A percentile compares a stretch with the other conserved stretches of the same genome.
Evolutionary conservation across 2,329 filamentous ascomycete genomes (phyloP).

Genomic region (Zalaria obscura): DNA sequence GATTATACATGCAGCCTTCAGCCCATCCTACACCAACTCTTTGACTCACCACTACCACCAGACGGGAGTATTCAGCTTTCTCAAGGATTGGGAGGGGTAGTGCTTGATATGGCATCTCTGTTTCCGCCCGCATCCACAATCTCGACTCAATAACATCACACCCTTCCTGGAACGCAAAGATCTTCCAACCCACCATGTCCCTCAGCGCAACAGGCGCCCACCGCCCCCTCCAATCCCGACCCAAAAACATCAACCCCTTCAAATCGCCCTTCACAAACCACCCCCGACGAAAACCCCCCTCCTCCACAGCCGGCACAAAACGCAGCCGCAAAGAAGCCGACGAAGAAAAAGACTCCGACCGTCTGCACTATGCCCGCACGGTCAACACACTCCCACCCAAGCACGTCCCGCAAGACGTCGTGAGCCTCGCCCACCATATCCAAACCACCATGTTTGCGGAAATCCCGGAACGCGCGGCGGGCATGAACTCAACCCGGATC

Average conservation of each 20-base stretch:
- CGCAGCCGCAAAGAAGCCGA: conserved; percentile 3
- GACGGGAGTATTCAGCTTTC: too few species aligned
- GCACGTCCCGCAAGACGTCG: conserved; percentile 45
- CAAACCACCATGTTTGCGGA: conserved; percentile 48
- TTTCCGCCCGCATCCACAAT: too few species aligned
- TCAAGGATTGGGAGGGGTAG: too few species aligned
- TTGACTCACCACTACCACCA: too few species aligned
- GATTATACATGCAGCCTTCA: too few species aligned
- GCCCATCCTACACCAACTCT: too few species aligned
- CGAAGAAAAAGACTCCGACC: conserved; percentile 20
- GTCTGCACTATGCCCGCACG: conserved; percentile 47
- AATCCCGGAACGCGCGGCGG: conserved; percentile 42
- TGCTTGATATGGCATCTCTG: too few species aligned
- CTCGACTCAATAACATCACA: too few species aligned
- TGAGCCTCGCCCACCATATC: conserved; percentile 41
- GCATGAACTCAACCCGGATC: conserved; percentile 50
- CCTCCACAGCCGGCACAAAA: conserved; percentile 7
- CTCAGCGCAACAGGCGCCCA: conserved; percentile 8
- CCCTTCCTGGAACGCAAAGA: too few species aligned
- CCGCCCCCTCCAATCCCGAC: conserved; percentile 7
- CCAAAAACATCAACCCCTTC: conserved; percentile 7
- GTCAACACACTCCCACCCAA: conserved; percentile 42
- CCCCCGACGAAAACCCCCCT: conserved; percentile 20
- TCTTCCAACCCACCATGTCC: conserved; percentile 3
- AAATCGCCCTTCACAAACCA: conserved; percentile 18